Evolutionary conservation across 306 rosid species (phyloP), one percentile per base, ranked within the genome.

Genomic region (Prosopis cineraria): DNA sequence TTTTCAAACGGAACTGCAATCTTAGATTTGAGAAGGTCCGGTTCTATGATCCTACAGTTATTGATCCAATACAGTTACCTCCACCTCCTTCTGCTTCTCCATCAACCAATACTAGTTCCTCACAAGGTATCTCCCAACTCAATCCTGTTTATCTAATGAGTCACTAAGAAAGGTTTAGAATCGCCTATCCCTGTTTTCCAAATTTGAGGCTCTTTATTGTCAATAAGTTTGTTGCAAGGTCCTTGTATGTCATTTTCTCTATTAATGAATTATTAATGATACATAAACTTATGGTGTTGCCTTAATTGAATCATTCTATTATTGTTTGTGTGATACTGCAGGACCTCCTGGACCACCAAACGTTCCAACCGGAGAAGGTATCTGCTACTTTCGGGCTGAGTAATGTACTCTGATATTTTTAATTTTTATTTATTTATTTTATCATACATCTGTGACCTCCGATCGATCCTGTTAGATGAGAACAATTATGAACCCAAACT

Each of bases 1-100:
- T 67, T 39, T 2, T 67, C n/a, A 71, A 19, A 36, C 81, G 74
- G 7, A 81, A 81, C 55, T 81, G 85, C 30, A 81, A 63, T 22
- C 1, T 74, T 25, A 56, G 68, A 40, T 85, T 13, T 65, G 82
- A 77, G 24, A 1, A 0, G 11, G 0, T 0, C 9, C 25, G 1
- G 10, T 81, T 81, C 76, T 74, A 31, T 13, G 1, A 37, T 10
- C 24, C 58, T 16, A 5, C 9, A 1, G 41, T 27, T 1, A 2
- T 6, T n/a, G 70, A 19, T 65, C 13, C 70, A 34, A 9, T 47
- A 10, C 45, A 43, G 9, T 5, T 55, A 43, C 0, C 48, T 43
- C n/a, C 52, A 10, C 7, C 34, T 48, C 9, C 76, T 31, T 50
- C 71, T 4, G 24, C 11, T 17, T 7, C 69, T 31, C 24, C 80